A percentile compares a stretch with the other conserved stretches of the same genome.
Evolutionary conservation across 108 stramenopile species (phyloP).

Genomic region (Nannochloropsis oceanica): DNA sequence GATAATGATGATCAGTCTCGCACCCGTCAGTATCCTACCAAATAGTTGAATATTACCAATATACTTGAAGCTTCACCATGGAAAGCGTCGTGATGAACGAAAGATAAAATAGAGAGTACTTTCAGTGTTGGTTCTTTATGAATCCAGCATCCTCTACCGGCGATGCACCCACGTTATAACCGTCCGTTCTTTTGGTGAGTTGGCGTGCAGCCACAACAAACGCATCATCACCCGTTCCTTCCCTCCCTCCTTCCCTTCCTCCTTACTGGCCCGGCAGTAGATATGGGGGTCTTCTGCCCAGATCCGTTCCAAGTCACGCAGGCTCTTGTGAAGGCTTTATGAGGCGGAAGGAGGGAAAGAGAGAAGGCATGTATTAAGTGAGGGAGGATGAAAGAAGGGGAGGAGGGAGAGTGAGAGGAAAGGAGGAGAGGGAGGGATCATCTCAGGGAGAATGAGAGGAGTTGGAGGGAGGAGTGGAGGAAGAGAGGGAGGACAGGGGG

Average conservation of each 20-base stretch:
- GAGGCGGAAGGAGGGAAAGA: background rate
- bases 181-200: background rate
- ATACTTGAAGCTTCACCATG: no score
- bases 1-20: no score
- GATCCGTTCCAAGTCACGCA: background rate
- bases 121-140: no score
- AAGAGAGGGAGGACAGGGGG: no score
- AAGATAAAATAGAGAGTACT: no score
- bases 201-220: background rate
- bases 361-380: background rate
- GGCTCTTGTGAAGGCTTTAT: background rate
- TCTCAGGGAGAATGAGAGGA: no score
- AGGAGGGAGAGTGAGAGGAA: background rate
- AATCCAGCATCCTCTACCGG: background rate
- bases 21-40: no score
- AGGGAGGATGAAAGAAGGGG: background rate
- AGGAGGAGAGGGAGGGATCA: background rate
- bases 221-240: background rate
- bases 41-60: no score
- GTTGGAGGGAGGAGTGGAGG: no score
- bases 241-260: background rate
- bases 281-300: background rate
- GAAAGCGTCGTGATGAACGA: no score
- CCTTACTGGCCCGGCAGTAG: background rate
- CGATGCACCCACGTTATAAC: background rate